Evolutionary conservation across 2,329 filamentous ascomycete genomes (phyloP).

Genomic region (Bimuria novae-zelandiae): DNA sequence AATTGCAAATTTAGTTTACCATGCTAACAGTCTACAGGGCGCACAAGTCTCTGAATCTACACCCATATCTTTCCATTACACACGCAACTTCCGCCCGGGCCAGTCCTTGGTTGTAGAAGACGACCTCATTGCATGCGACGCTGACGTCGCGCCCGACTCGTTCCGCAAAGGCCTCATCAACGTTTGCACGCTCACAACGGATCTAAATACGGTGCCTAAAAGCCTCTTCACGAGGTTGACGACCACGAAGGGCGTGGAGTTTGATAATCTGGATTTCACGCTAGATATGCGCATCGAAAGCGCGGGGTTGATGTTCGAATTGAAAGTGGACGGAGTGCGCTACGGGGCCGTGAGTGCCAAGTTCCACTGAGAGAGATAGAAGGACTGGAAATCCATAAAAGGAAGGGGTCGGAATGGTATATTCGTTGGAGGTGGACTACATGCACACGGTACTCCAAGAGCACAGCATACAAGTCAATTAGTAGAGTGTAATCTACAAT

Average conservation of each 20-base stretch:
- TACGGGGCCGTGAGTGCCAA: slow-evolving; percentile 80
- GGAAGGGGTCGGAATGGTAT: too few relatives aligned
- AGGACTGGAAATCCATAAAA: too few relatives aligned
- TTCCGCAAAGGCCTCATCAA: slow-evolving; percentile 62
- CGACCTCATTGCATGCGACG: slow-evolving; percentile 76
- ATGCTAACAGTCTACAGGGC: slow-evolving; percentile 55
- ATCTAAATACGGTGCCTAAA: slow-evolving; percentile 74
- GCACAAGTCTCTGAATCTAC: slow-evolving; percentile 74
- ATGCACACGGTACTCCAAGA: too few relatives aligned
- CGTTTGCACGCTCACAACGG: slow-evolving; percentile 81
- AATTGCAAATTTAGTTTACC: too few relatives aligned
- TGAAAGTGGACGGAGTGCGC: slow-evolving; percentile 76
- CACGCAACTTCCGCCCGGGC: slow-evolving; percentile 78
- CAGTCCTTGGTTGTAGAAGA: slow-evolving; percentile 80
- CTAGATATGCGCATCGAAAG: slow-evolving; percentile 83
- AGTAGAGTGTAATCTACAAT: too few relatives aligned
- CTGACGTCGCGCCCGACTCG: slow-evolving; percentile 65
- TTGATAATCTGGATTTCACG: slow-evolving; percentile 81
- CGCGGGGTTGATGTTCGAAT: slow-evolving; percentile 74
- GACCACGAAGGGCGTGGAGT: slow-evolving; percentile 78
- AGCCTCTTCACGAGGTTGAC: slow-evolving; percentile 75
- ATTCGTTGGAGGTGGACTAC: too few relatives aligned
- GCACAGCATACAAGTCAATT: too few relatives aligned
- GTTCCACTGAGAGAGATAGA: slow-evolving; percentile 63
- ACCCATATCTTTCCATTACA: slow-evolving; percentile 83